Percentiles rank a stretch among this genome's conserved stretches.
These are phyloP conservation scores for Spergularia bocconei DNA, from an alignment of 148 eudicot species.

Conservation along the genomic window DNA sequence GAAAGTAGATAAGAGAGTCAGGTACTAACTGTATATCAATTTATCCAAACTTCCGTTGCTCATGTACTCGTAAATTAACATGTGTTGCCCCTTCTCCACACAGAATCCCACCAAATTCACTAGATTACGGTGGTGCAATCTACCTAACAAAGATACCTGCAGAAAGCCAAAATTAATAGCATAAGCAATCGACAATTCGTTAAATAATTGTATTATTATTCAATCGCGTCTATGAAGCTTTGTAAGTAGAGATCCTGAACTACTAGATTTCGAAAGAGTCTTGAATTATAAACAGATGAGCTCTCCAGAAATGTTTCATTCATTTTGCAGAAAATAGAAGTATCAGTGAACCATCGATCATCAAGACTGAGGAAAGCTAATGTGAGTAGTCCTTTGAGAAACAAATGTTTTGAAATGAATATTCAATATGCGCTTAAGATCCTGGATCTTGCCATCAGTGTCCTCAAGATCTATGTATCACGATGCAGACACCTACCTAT, in stretches of 20 bases:
- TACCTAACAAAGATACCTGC: slow-evolving; percentile 90
- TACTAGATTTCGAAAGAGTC: no score
- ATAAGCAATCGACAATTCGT: slow-evolving; percentile 5
- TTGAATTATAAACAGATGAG: neutral
- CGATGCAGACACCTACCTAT: no score
- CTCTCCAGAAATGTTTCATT: neutral
- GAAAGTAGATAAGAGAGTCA: neutral
- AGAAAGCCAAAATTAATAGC: slow-evolving; percentile 18
- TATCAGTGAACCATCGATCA: no score
- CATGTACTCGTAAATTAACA: slow-evolving; percentile 93
- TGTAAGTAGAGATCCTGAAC: neutral
- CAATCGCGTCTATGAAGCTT: neutral
- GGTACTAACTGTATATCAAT: slow-evolving; percentile 64
- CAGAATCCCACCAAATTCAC: slow-evolving; percentile 97
- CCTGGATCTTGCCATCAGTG: neutral
- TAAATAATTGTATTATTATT: neutral
- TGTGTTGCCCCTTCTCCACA: slow-evolving; percentile 89
- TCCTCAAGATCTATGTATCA: neutral
- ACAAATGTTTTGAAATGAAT: no score
- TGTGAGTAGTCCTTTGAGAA: no score
- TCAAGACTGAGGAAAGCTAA: no score
- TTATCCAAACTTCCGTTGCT: slow-evolving; percentile 93
- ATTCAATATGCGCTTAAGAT: no score
- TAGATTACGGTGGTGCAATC: slow-evolving; percentile 93
- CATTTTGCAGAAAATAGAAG: neutral